Conservation (phyloP, 306 rosid species). For the Fragaria vesca region DNA sequence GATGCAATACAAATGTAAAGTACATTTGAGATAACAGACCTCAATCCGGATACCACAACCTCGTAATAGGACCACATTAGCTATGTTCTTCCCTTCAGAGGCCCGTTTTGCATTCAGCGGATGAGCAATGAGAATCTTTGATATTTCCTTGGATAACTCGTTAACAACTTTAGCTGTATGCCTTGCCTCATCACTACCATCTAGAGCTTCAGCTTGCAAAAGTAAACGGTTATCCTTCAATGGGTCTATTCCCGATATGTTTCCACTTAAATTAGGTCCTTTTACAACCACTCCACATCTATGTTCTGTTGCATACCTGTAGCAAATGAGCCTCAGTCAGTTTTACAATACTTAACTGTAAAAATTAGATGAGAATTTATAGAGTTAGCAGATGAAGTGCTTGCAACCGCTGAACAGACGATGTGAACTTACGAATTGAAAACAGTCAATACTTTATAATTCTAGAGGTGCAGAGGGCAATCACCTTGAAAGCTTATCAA, state of each 20-base stretch:
- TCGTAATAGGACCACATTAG: constrained; percentile 85
- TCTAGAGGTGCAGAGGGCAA: not conserved
- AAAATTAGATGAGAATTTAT: too few relatives aligned
- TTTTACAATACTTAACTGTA: too few relatives aligned
- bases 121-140: constrained; percentile 77
- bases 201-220: constrained; percentile 86
- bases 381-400: not conserved
- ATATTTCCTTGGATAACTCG: constrained; percentile 86
- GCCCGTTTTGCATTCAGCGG: constrained; percentile 78
- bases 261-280: constrained; percentile 90
- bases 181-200: constrained; percentile 74
- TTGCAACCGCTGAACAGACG: not conserved
- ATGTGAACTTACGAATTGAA: not conserved
- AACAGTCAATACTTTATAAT: not conserved
- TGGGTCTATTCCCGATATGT: constrained; percentile 93
- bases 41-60: constrained; percentile 96
- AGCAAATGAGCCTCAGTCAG: constrained; percentile 7
- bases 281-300: constrained; percentile 97
- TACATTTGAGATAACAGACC: constrained; percentile 45
- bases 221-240: constrained; percentile 88
- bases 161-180: constrained; percentile 82
- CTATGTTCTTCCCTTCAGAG: constrained; percentile 85
- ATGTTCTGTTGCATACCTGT: constrained; percentile 96
- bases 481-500: not conserved
- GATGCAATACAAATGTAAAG: not conserved